These are phyloP conservation scores for Apiospora phragmitis DNA, from an alignment of 2,329 filamentous ascomycete species.

Conservation along the genomic window DNA sequence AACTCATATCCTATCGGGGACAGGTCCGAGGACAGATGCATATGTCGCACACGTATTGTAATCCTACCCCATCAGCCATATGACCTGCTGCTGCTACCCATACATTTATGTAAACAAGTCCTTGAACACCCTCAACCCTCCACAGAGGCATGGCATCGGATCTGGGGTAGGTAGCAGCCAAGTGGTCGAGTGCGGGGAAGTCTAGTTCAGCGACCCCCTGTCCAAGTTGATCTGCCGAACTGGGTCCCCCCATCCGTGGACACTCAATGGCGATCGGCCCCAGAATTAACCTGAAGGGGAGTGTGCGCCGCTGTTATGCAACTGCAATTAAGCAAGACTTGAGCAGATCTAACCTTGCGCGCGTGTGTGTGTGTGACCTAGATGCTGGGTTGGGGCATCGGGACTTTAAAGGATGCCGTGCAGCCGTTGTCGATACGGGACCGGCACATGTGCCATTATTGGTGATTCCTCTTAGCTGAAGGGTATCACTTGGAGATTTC, in stretches of 20 bases:
- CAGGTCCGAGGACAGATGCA: background rate
- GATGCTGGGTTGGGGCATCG: background rate
- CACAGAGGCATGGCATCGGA: background rate
- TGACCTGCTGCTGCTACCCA: background rate
- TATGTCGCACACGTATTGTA: background rate
- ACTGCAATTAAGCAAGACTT: background rate
- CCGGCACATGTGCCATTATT: background rate
- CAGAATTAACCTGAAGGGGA: background rate
- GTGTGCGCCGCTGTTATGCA: background rate
- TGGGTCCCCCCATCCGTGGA: background rate
- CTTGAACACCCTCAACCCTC: background rate
- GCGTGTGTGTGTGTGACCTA: background rate
- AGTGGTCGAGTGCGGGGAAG: background rate
- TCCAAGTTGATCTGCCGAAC: background rate
- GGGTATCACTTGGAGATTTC: background rate
- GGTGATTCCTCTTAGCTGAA: background rate
- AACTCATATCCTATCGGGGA: background rate
- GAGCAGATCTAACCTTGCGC: background rate
- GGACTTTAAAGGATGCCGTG: background rate
- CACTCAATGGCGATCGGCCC: background rate
- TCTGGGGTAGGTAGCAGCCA: background rate
- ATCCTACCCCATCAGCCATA: background rate
- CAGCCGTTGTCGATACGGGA: background rate
- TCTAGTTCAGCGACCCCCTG: background rate
- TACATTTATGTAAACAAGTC: background rate